Evolutionary conservation across 1,139 yeast species (phyloP), one percentile per base, ranked within the genome.

Genomic region (Debaryomycetaceae sp.): DNA sequence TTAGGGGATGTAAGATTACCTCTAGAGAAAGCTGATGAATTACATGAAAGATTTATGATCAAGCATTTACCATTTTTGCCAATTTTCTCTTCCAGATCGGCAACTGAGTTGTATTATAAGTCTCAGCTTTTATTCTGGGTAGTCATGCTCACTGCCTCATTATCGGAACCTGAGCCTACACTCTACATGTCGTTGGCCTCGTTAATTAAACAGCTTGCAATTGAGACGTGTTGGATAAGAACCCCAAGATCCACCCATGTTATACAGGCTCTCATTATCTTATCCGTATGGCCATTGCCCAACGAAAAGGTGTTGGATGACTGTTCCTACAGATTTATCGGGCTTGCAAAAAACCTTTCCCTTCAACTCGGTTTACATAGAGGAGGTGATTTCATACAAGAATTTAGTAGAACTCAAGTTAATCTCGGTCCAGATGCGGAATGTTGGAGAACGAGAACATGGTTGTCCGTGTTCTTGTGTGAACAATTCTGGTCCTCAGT

Each of bases 181-280:
- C 63, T 89, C 38, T 91, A 91, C 68, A 80, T 82, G 68, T 78
- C 86, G 37, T 71, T 90, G 42, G 85, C 95, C 13, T 79, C 88
- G 1, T 70, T 88, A 37, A 87, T 91, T 54, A 88, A 88, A 58
- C 95, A 88, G 59, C 69, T 90, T 52, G 96, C 96, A 0, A 88
- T 89, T 48, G 96, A 88, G 58, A 88, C 96, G 0, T 89, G 97
- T 64, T 89, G 97, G 96, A 83, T 89, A 44, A 74, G 91, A 49
- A 90, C 98, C 0, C 97, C 98, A 3, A 74, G 98, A 57, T 87
- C 96, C 5, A 88, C 97, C 0, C 97, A 90, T 60, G 91, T 90
- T 34, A 89, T 91, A 8, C 97, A 91, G 60, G 96, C 97, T 0
- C 70, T 91, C 39, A 68, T 90, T 27, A 85, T 91, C 35, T 72